phyloP scores from a whole-genome alignment of 2,329 filamentous ascomycete species.

The Escovopsis weberi region DNA sequence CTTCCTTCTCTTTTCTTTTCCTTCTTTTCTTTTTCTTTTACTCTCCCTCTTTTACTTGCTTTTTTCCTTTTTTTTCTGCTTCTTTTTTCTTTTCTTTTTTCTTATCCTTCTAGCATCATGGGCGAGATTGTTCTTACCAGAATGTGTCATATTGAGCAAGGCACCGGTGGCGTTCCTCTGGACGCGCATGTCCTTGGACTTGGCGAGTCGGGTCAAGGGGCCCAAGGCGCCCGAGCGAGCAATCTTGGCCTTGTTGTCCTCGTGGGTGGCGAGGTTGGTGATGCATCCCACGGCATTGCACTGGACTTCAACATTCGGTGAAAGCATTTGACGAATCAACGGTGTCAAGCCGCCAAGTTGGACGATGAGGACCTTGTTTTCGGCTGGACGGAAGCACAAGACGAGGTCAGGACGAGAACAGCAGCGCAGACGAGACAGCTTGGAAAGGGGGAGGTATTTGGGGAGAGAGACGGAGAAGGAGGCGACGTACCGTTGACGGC shows the following conservation, averaged over 20 bases:
- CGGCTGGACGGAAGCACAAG: conserved; percentile 49
- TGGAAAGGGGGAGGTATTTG: not conserved
- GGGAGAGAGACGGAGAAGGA: not conserved
- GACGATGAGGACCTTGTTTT: conserved; percentile 96
- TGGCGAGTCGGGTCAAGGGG: conserved; percentile 80
- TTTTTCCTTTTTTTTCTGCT: no score
- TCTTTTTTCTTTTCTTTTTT: no score
- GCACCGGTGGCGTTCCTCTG: conserved; percentile 95
- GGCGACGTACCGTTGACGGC: conserved; percentile 75
- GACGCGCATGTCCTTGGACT: conserved; percentile 96
- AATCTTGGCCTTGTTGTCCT: conserved; percentile 99
- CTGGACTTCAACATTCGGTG: conserved; percentile 92
- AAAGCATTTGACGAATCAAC: conserved; percentile 96
- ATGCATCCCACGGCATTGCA: conserved; percentile 99
- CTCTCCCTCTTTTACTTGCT: no score
- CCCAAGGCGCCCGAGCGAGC: conserved; percentile 85
- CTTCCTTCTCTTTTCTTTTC: no score
- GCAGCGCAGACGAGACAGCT: no score
- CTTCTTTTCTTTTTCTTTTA: no score
- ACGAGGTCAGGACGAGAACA: conserved; percentile 1
- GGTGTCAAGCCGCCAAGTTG: conserved; percentile 79
- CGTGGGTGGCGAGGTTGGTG: conserved; percentile 93
- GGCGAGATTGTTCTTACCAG: conserved; percentile 42
- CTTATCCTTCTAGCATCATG: no score
- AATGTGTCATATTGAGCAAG: conserved; percentile 97